A percentile compares a stretch with the other conserved stretches of the same genome.
These are phyloP conservation scores for Daedaleopsis nitida DNA, from an alignment of 768 basidiomycete genomes.

Conservation along the genomic window DNA sequence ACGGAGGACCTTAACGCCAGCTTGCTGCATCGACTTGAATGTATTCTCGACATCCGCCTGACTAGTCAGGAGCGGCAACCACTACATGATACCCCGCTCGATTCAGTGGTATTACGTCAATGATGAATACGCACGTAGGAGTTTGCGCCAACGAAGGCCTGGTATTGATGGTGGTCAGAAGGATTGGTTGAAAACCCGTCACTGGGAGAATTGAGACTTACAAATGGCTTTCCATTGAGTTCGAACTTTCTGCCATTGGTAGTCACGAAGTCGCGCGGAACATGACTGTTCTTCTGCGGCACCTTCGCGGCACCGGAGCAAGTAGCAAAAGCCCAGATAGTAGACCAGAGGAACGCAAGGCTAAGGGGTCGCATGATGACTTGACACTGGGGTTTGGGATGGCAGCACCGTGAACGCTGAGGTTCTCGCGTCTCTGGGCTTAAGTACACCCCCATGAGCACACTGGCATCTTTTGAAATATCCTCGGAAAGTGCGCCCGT, in stretches of 20 bases:
- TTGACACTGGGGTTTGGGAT: background rate
- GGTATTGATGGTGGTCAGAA: background rate
- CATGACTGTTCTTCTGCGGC: conserved; percentile 2
- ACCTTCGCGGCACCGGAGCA: background rate
- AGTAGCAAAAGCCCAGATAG: background rate
- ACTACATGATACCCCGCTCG: conserved; percentile 35
- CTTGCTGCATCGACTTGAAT: conserved; percentile 48
- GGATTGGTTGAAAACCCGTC: background rate
- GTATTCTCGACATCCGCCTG: conserved; percentile 50
- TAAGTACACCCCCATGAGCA: background rate
- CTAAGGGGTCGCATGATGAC: background rate
- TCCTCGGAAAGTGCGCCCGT: conserved; percentile 2
- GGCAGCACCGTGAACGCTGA: too few relatives aligned
- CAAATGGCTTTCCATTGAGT: conserved; percentile 55
- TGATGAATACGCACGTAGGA: conserved; percentile 43
- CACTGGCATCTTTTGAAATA: background rate
- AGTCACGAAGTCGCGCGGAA: conserved; percentile 29
- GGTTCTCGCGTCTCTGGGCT: too few relatives aligned
- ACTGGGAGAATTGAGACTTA: conserved; percentile 26
- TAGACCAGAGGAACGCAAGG: background rate
- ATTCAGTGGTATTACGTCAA: background rate
- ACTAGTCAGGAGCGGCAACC: conserved; percentile 55
- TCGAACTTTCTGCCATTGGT: conserved; percentile 28
- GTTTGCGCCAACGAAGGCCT: conserved; percentile 56
- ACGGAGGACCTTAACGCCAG: conserved; percentile 53